These are phyloP conservation scores for Suillus subaureus DNA, from an alignment of 768 basidiomycete genomes.

Conservation along the genomic window DNA sequence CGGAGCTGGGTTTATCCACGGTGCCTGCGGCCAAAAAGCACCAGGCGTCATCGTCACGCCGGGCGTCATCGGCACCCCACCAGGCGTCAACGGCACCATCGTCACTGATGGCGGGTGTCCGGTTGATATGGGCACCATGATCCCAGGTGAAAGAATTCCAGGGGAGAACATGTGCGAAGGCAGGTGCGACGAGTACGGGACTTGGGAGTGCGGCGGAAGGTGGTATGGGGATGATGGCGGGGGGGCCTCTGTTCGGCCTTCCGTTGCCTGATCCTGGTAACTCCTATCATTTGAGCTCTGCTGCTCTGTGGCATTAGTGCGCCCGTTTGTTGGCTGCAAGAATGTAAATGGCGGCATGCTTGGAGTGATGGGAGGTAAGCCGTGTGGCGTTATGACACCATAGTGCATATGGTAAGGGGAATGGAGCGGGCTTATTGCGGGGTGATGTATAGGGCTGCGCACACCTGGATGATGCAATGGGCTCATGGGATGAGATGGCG, in stretches of 20 bases:
- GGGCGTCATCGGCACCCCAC: constrained; percentile 44
- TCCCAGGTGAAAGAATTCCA: constrained; percentile 34
- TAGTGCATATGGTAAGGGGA: constrained; percentile 28
- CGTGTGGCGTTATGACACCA: constrained; percentile 65
- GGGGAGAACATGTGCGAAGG: constrained; percentile 32
- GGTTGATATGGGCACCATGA: constrained; percentile 29
- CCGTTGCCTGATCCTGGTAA: constrained; percentile 2
- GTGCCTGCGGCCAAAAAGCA: constrained; percentile 67
- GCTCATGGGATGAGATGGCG: constrained; percentile 29
- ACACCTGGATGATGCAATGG: constrained; percentile 43
- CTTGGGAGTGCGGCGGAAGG: constrained; percentile 21
- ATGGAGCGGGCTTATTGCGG: constrained; percentile 20
- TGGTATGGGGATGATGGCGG: constrained; percentile 15
- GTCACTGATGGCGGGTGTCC: constrained; percentile 24
- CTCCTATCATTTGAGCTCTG: constrained; percentile 12
- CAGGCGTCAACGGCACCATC: constrained; percentile 25
- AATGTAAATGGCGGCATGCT: constrained; percentile 97
- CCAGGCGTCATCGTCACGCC: constrained; percentile 74
- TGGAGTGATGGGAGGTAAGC: constrained; percentile 92
- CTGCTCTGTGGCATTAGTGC: neutral
- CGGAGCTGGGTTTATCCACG: constrained; percentile 59
- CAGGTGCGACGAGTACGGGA: constrained; percentile 25
- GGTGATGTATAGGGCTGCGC: constrained; percentile 35
- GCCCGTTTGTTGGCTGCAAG: constrained; percentile 45
- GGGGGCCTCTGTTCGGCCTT: constrained; percentile 7